Evolutionary conservation across 345 rosid species (phyloP).

Genomic region (Citropsis articulata): DNA sequence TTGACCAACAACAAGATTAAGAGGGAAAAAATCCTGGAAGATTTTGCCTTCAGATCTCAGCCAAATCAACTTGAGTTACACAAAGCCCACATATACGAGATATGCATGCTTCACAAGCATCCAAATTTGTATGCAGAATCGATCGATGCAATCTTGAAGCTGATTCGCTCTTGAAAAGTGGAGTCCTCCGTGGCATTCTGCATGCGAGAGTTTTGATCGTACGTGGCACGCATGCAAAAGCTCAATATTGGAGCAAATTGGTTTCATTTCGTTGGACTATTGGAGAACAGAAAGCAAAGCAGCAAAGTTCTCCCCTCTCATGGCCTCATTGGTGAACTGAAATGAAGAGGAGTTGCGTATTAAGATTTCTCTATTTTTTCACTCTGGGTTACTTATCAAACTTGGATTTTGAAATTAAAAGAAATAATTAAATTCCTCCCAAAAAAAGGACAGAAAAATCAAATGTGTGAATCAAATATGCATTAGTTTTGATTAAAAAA

Average conservation of each 20-base stretch:
- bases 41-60: constrained; percentile 33
- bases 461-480: neutral
- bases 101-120: constrained; percentile 23
- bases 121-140: constrained; percentile 16
- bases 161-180: neutral
- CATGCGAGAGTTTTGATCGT: neutral
- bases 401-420: neutral
- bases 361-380: neutral
- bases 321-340: too few species aligned
- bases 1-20: neutral
- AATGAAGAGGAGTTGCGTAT: neutral
- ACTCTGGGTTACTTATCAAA: neutral
- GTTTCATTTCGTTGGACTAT: neutral
- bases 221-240: neutral
- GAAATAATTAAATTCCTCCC: neutral
- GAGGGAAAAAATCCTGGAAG: neutral
- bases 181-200: neutral
- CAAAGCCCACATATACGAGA: constrained; percentile 32
- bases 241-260: neutral
- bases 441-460: neutral
- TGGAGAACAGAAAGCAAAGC: neutral
- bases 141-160: neutral
- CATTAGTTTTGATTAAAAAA: too few species aligned
- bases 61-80: constrained; percentile 27
- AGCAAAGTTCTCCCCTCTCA: too few species aligned